Base-by-base conservation (phyloP, 768 basidiomycete genomes). In the Albatrellus ellisii region DNA sequence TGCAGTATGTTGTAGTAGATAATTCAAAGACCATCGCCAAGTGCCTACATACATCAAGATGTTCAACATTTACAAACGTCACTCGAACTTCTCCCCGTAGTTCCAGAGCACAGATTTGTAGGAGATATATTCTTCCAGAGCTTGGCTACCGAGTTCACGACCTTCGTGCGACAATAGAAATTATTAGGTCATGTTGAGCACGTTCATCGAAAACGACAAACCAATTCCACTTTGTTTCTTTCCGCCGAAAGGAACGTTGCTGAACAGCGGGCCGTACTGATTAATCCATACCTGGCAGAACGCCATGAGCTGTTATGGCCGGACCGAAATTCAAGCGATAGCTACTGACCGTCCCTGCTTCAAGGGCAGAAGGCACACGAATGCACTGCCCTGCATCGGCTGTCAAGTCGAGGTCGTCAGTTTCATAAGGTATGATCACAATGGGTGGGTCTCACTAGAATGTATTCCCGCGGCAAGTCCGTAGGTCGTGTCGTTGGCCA, bases 211-310 rank as follows among this genome's bases (percentile, higher is more conserved):
- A 27, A 17, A 44, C 18, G 20, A 34, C 71, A 44, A 51, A 83
- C 85, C 81, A 54, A 86, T 78, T 40, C 90, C 90, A 32, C 83
- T 86, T 57, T 87, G 82, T 62, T 92, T 94, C 67, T 85, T 94
- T 18, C 92, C 94, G 27, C 94, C 92, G 54, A 97, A 97, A 1
- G 94, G 94, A 34, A 90, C 80, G 45, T 92, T 88, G 58, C 86
- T 87, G 62, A 75, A 73, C 43, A 94, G 59, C 10, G 83, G 31
- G 54, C 81, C 84, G 62, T 90, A 92, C 54, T 88, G 80, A 60
- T 97, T 97, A 46, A 91, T 73, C 90, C 91, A 95, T 31, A 89
- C 81, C 80, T 85, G 43, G 37, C 20, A 40, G 31, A 24, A 37
- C 14, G 33, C 33, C 26, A 29, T 50, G 12, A 39, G 44, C 32